Evolutionary conservation across 108 stramenopile genomes (phyloP), one percentile per base, ranked within the genome.

Genomic region (Bacterosira constricta): DNA sequence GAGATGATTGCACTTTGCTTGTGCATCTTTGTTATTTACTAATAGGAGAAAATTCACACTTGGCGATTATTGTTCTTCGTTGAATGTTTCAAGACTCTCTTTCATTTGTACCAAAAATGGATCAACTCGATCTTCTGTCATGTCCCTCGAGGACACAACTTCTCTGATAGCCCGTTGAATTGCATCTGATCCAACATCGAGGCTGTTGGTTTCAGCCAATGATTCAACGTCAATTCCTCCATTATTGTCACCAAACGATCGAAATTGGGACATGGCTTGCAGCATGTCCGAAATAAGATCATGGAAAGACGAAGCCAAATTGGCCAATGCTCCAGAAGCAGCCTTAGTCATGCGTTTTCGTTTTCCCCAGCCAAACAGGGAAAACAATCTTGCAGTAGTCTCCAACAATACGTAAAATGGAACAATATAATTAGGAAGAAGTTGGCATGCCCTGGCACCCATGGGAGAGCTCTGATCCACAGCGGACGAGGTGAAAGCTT

Each of bases 331-430:
- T 21, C 60, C 73, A 20, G 89, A 83, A 30, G 73, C 67, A 39
- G 47, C 74, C 59, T 88, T 90, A 3, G 88, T 89, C 13, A 62
- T 57, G 9, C 73, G 75, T 62, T 91, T 93, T 27, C 90, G 79
- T 53, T 83, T 88, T 32, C 90, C 92, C 92, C 92, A 93, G 42
- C 88, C 90, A 63, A 84, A 93, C 27, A 78, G 30, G 11, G 71
- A 44, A 46, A 87, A 85, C 8, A 83, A 58, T 9, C 62, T 73
- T 25, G 77, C 79, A 63, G 76, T 78, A 64, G 88, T 93, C 62
- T 81, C 73, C 5, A 86, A 71, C 26, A 87, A 9, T 20, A 86
- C 84, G 64, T 87, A 89, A 1, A 93, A 37, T 35, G 88, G 83
- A 9, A 90, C 81, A 2, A 90, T 37, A 46, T 51, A 80, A 50